Percentiles rank a stretch among this genome's conserved stretches.
Conservation (phyloP, 345 rosid species). For the Pistacia vera region DNA sequence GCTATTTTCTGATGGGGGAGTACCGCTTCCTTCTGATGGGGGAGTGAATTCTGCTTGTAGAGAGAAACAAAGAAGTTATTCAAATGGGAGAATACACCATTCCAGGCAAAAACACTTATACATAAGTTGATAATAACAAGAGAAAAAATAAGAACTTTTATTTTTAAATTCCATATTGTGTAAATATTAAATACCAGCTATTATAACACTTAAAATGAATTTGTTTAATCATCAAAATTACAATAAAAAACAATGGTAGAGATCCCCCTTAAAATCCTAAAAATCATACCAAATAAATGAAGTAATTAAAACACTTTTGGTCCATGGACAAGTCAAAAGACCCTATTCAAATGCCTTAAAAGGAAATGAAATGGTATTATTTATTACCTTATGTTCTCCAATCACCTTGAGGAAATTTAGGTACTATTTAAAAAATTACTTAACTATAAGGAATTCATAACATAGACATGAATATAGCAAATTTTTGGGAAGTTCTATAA, state of each 20-base stretch:
- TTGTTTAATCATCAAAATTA: no score
- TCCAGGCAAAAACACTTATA: neutral
- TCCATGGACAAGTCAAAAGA: neutral
- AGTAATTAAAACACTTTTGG: neutral
- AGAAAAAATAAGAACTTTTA: no score
- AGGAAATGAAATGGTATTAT: neutral
- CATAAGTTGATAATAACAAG: no score
- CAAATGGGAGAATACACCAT: neutral
- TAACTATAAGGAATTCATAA: neutral
- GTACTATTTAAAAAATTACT: neutral
- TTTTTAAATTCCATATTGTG: neutral
- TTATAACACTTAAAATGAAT: no score
- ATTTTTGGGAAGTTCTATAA: neutral
- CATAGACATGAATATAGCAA: neutral
- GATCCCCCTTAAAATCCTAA: neutral
- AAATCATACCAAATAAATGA: neutral
- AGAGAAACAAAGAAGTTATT: neutral
- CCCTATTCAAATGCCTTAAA: neutral
- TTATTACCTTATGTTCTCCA: no score
- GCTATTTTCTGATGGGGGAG: neutral
- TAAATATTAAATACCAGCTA: neutral
- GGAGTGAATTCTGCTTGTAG: constrained; percentile 15
- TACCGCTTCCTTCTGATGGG: neutral
- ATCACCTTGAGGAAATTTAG: neutral
- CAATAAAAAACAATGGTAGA: neutral